phyloP scores from a whole-genome alignment of 306 rosid species.

The Clitoria ternatea region DNA sequence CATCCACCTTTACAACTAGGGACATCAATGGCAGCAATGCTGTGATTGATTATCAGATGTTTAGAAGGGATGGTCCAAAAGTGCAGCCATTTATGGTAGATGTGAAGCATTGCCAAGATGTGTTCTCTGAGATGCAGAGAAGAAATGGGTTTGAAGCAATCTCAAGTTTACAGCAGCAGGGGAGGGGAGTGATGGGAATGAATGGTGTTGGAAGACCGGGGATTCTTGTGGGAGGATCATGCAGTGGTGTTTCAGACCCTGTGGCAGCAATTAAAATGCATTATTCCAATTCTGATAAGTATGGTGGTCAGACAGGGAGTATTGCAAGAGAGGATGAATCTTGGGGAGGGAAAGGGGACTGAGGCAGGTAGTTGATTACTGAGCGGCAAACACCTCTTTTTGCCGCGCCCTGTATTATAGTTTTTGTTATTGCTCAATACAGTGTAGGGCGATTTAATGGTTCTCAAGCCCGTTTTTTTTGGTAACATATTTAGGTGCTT shows the following conservation, averaged over 20 bases:
- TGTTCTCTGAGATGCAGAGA: slow-evolving; percentile 62
- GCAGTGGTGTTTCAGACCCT: slow-evolving; percentile 76
- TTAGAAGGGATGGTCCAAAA: slow-evolving; percentile 50
- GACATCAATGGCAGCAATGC: slow-evolving; percentile 55
- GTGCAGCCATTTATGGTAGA: slow-evolving; percentile 72
- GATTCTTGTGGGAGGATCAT: slow-evolving; percentile 60
- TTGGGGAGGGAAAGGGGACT: slow-evolving; percentile 71
- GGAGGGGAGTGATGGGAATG: slow-evolving; percentile 70
- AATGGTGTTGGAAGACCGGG: slow-evolving; percentile 72
- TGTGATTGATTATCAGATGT: slow-evolving; percentile 65
- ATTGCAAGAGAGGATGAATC: slow-evolving; percentile 60
- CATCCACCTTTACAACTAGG: slow-evolving; percentile 41
- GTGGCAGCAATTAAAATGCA: slow-evolving; percentile 94
- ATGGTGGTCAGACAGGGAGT: slow-evolving; percentile 60
- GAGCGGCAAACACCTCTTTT: slow-evolving; percentile 48
- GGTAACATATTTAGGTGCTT: slow-evolving; percentile 63
- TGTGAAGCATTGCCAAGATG: slow-evolving; percentile 55
- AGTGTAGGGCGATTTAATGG: slow-evolving; percentile 56
- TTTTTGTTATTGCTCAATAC: slow-evolving; percentile 52
- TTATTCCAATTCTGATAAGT: slow-evolving; percentile 65
- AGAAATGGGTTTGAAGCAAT: slow-evolving; percentile 64
- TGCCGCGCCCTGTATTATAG: slow-evolving; percentile 69
- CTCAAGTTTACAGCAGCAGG: slow-evolving; percentile 72
- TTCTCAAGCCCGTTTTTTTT: slow-evolving; percentile 47
- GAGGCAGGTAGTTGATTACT: slow-evolving; percentile 65